Percentiles rank a stretch among this genome's conserved stretches.
Conservation (phyloP, 202 grass and related monocot genomes). For the Saccharum hybrid region DNA sequence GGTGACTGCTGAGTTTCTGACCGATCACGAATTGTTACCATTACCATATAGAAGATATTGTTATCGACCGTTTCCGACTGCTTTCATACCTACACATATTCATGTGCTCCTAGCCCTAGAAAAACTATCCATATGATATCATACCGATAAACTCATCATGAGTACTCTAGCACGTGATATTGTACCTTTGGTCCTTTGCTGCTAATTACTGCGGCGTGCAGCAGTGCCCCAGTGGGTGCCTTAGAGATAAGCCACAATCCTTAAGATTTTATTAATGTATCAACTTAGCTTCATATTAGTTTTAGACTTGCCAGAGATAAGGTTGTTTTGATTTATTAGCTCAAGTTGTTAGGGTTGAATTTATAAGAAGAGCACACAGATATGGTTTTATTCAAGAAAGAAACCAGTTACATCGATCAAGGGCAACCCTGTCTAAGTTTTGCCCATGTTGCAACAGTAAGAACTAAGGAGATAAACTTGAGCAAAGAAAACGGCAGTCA, state of each 20-base stretch:
- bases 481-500: not conserved
- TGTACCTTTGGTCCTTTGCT: not conserved
- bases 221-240: not conserved
- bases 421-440: not conserved
- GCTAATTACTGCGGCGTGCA: not conserved
- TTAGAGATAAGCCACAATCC: not conserved
- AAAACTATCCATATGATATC: not conserved
- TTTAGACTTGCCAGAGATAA: not conserved
- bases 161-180: not conserved
- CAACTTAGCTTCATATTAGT: not conserved
- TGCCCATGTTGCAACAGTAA: not conserved
- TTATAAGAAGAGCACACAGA: not conserved
- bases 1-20: not conserved
- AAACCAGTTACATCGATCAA: not conserved
- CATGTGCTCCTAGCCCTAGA: not conserved
- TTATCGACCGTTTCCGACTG: not conserved
- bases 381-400: not conserved
- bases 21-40: too few relatives aligned
- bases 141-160: too few relatives aligned
- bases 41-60: not conserved
- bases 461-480: constrained; percentile 11
- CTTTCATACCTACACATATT: not conserved
- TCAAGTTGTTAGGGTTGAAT: not conserved
- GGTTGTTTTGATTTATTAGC: not conserved
- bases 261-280: not conserved